Evolutionary conservation across 805 yeast genomes (phyloP), one percentile per base, ranked within the genome.

Genomic region (Lachancea sp.): DNA sequence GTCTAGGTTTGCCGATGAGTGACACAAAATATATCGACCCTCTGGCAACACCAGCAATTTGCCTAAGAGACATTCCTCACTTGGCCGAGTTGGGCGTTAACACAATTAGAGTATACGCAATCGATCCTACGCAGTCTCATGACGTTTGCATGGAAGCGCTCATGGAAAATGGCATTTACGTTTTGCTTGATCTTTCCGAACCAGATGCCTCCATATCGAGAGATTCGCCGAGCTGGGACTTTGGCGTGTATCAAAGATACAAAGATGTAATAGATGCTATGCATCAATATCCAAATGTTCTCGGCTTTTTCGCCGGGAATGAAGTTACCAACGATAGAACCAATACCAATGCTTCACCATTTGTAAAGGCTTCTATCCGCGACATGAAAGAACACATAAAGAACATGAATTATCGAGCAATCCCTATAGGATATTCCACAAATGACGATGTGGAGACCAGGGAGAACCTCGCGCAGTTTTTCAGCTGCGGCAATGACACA

Each of bases 221-320:
- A 62, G 77, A 78, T 59, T 66, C 71, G 45, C 98, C 99, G 31
- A 65, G 69, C 44, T 89, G 96, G 96, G 78, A 81, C 62, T 67
- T 78, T 39, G 78, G 73, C 25, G 73, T 88, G 45, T 85, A 77
- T 68, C 69, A 78, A 47, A 78, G 97, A 63, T 91, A 91, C 71
- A 81, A 84, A 40, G 67, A 74, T 22, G 96, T 91, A 30, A 79
- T 93, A 46, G 97, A 93, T 66, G 69, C 75, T 54, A 78, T 93
- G 71, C 78, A 80, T 48, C 72, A 76, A 56, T 91, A 90, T 69
- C 68, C 82, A 39, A 91, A 91, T 67, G 77, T 87, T 16, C 73
- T 91, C 51, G 99, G 98, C 2, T 90, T 87, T 75, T 90, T 91
- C 68, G 98, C 98, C 25, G 99, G 98, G 50, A 93, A 93, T 68